Base-by-base conservation (phyloP, 2,329 filamentous ascomycete genomes). In the Pseudocercospora vitis region DNA sequence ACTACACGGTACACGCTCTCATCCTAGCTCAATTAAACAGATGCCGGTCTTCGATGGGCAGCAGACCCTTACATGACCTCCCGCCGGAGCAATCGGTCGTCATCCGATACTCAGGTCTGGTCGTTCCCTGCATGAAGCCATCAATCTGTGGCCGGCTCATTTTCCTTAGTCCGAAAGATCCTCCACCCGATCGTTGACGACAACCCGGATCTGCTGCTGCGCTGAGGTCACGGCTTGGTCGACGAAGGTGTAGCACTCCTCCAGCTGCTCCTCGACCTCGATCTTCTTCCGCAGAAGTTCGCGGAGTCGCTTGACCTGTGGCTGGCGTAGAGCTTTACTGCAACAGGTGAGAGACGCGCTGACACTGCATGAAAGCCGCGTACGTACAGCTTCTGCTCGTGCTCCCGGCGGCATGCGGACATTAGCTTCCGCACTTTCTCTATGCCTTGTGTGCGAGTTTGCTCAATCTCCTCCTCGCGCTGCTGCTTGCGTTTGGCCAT, bases 221-320 rank as follows among this genome's bases (percentile, higher is more conserved):
- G 57, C 60, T 7, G 53, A 37, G 12, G 40, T 40, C 39, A 52
- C 53, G 4, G 52, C 52, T 8, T 45, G 42, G 6, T 63, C 54
- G 26, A 63, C 26, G 7, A 56, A 33, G 7, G 19, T 45, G 16
- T 49, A 37, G 16, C 51, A 59, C 4, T 49, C 46, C 0, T 60
- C 50, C 8, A 63, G 50, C 18, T 59, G 24, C 7, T 11, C 19
- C 19, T 63, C 56, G 4, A 63, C 23, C 7, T 57, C 46, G n/a
- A 52, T 52, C 45, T 61, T 61, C 48, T 54, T 52, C 7, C 50
- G 39, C 7, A 64, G 48, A 8, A 67, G 56, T 28, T 57, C 48
- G 12, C 56, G 44, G n/a, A 67, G 53, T 8, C 53, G 57, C 21
- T 60, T 52, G 31, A 65, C 24, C 24, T 64, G 59, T 16, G 63